Evolutionary conservation across 768 basidiomycete genomes (phyloP).

Genomic region (Leccinellum rugosiceps): DNA sequence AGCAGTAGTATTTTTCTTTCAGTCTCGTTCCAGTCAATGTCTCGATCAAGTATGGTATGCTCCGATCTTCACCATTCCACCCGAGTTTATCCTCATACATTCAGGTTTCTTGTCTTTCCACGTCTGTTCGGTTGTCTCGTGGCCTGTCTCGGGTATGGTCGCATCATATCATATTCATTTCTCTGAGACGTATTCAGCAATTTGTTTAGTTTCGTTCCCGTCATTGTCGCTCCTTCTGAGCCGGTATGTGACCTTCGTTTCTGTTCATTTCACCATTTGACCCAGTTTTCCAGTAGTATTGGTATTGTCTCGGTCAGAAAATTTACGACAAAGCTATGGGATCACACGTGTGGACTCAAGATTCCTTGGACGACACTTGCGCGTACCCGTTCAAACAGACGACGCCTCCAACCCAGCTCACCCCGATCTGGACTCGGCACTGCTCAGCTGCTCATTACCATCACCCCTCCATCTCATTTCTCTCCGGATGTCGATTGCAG

Average conservation of each 20-base stretch:
- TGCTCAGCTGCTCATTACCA: not conserved
- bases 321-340: not conserved
- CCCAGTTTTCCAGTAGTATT: not conserved
- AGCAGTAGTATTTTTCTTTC: not conserved
- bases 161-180: not conserved
- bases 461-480: not conserved
- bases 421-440: constrained; percentile 6
- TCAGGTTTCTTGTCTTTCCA: not conserved
- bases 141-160: constrained; percentile 3
- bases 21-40: constrained; percentile 2
- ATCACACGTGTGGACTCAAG: constrained; percentile 7
- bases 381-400: constrained; percentile 12
- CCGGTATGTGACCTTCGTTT: not conserved
- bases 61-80: not conserved
- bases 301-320: constrained; percentile 12
- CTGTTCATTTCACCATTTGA: not conserved
- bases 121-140: not conserved
- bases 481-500: constrained; percentile 1
- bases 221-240: not conserved
- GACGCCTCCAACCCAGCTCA: constrained; percentile 7
- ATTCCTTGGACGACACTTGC: constrained; percentile 9
- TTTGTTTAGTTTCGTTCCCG: not conserved
- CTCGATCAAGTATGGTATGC: constrained; percentile 3
- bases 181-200: not conserved
- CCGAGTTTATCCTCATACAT: not conserved